A percentile compares a stretch with the other conserved stretches of the same genome.
Conservation (phyloP, 2,329 filamentous ascomycete genomes). For the Lizonia empirigonia region DNA sequence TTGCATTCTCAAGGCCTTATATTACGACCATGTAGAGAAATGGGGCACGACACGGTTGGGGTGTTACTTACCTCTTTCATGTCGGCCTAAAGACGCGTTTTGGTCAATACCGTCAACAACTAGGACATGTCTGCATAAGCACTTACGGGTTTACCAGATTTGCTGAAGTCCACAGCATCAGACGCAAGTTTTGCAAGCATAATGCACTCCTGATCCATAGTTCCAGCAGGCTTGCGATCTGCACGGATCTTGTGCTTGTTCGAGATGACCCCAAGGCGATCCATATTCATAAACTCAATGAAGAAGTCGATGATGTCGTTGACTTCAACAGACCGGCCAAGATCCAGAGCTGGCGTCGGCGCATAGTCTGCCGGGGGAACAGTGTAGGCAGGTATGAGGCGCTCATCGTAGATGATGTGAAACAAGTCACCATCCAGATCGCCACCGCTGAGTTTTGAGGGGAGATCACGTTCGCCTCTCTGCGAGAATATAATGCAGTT, state of each 20-base stretch:
- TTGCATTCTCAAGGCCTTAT: no score
- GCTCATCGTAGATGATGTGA: constrained; percentile 74
- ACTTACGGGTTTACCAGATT: constrained; percentile 32
- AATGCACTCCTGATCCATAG: constrained; percentile 40
- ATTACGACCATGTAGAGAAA: no score
- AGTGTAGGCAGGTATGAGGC: constrained; percentile 52
- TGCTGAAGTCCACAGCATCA: constrained; percentile 41
- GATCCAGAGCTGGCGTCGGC: constrained; percentile 59
- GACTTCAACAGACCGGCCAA: constrained; percentile 64
- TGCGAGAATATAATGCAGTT: constrained; percentile 84
- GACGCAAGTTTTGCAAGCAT: constrained; percentile 49
- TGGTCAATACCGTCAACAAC: background rate
- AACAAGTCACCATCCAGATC: constrained; percentile 86
- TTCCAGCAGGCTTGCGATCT: constrained; percentile 43
- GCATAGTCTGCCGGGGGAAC: constrained; percentile 74
- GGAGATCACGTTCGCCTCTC: constrained; percentile 72
- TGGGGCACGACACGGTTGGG: background rate
- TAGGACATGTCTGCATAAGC: background rate
- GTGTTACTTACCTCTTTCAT: constrained; percentile 3
- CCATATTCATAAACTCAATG: constrained; percentile 57
- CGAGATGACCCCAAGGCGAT: constrained; percentile 51
- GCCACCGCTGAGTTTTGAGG: constrained; percentile 78
- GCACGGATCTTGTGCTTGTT: constrained; percentile 51
- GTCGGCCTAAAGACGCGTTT: constrained; percentile 2
- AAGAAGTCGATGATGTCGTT: constrained; percentile 82